Base-by-base conservation (phyloP, 2,329 filamentous ascomycete genomes). In the Grosmannia clavigera region DNA sequence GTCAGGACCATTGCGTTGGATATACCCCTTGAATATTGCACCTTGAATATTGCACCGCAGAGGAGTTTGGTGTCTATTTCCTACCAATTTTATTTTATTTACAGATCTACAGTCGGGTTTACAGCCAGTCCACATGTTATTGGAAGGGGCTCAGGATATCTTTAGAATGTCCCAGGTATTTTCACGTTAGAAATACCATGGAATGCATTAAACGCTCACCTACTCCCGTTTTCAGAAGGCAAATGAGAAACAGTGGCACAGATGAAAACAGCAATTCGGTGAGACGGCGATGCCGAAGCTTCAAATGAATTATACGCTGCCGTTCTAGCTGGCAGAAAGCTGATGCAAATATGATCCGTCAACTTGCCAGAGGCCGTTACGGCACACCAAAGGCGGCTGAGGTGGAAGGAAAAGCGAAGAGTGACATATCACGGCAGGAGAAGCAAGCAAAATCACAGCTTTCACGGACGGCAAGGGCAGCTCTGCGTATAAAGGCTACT, bases 11-110 rank as follows among this genome's bases (percentile, higher is more conserved):
- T 57, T 40, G 38, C 55, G 6, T 48, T 57, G 35, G 55, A 57
- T 46, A 57, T 57, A 57, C 55, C 55, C 55, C 40, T 46, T 54
- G 52, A 54, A 54, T 54, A 33, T 46, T 46, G 16, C 43, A 46
- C 43, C 43, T 27, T 31, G 50, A 31, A 52, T 52, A 52, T 56
- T 46, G 35, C 54, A 56, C 33, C 19, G 27, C 33, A 16, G 31
- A 43, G 54, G 54, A 25, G 53, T 55, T 55, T 55, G 31, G 31
- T 55, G 22, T 55, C 33, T 40, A 19, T 31, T 38, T 38, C 38
- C 31, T 22, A 22, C 22, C 22, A 22, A 22, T 22, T 22, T 22
- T 22, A 22, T 22, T 22, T 22, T 22, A 22, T 22, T 11, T 35
- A 6, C 33, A 5, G 6, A 14, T 22, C 19, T 54, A 33, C 29